A percentile compares a stretch with the other conserved stretches of the same genome.
Evolutionary conservation across 257 asterid species (phyloP).

Genomic region (Rehmannia glutinosa): DNA sequence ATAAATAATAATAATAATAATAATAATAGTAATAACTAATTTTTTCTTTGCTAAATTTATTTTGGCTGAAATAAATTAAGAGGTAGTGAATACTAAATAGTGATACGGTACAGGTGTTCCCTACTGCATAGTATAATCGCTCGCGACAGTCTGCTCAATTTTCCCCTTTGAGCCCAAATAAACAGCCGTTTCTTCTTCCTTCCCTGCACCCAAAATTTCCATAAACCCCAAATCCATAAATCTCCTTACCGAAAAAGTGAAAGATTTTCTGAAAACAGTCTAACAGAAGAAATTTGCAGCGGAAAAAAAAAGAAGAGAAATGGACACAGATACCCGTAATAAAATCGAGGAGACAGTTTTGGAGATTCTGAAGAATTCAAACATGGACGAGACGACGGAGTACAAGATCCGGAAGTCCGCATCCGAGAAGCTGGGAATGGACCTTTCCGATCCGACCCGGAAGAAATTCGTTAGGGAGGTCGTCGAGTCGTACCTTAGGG

Average conservation of each 20-base stretch:
- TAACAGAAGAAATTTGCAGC: neutral
- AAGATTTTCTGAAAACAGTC: neutral
- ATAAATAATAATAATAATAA: too few species aligned
- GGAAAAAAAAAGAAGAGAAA: neutral
- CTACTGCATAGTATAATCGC: too few species aligned
- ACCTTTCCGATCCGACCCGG: slow-evolving; percentile 63
- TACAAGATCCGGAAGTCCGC: slow-evolving; percentile 76
- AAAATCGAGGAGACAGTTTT: slow-evolving; percentile 59
- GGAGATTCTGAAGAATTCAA: slow-evolving; percentile 54
- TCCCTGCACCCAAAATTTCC: slow-evolving; percentile 3
- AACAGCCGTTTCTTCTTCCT: neutral
- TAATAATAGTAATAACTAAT: too few species aligned
- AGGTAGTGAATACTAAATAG: too few species aligned
- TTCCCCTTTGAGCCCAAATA: neutral
- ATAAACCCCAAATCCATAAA: neutral
- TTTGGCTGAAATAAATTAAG: too few species aligned
- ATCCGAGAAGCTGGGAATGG: slow-evolving; percentile 64
- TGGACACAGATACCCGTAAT: slow-evolving; percentile 60
- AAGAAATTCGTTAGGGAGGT: slow-evolving; percentile 65
- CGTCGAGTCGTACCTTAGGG: slow-evolving; percentile 66
- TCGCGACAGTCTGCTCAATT: neutral
- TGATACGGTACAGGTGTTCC: too few species aligned
- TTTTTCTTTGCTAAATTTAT: too few species aligned
- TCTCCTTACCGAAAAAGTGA: neutral
- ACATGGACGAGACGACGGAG: slow-evolving; percentile 84